phyloP scores from a whole-genome alignment of 163 green algal species.

The Scenedesmus sp. region DNA sequence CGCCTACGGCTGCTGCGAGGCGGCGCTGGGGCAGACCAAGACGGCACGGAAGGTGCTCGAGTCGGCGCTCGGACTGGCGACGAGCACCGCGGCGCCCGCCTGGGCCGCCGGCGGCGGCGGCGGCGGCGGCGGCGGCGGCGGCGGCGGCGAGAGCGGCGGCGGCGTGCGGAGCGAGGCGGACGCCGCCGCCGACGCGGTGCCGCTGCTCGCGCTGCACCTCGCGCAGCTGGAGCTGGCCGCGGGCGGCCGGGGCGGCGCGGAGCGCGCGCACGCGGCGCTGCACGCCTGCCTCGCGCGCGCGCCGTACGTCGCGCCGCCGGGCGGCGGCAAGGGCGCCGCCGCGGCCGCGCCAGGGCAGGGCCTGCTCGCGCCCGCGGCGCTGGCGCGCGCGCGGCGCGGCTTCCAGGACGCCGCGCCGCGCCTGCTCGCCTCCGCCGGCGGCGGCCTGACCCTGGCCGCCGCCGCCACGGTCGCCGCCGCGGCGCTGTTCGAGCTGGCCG shows the following conservation, averaged over 20 bases:
- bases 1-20: conserved; percentile 30
- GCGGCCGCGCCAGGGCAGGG: conserved; percentile 28
- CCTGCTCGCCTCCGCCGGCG: conserved; percentile 4
- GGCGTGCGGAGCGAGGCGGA: conserved; percentile 9
- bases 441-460: conserved; percentile 20
- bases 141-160: neutral
- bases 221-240: conserved; percentile 21
- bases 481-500: conserved; percentile 50
- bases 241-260: neutral
- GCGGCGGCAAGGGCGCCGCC: conserved; percentile 33
- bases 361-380: conserved; percentile 11
- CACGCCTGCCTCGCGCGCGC: conserved; percentile 17
- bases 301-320: conserved; percentile 7
- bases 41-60: conserved; percentile 33
- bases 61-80: conserved; percentile 20
- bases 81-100: neutral
- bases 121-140: neutral
- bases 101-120: neutral
- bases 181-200: conserved; percentile 21
- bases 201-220: neutral
- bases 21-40: conserved; percentile 5
- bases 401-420: conserved; percentile 47
- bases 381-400: conserved; percentile 48
- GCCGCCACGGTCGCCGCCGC: conserved; percentile 49
- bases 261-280: conserved; percentile 38